phyloP scores from a whole-genome alignment of 306 rosid genomes.

The Vigna radiata region DNA sequence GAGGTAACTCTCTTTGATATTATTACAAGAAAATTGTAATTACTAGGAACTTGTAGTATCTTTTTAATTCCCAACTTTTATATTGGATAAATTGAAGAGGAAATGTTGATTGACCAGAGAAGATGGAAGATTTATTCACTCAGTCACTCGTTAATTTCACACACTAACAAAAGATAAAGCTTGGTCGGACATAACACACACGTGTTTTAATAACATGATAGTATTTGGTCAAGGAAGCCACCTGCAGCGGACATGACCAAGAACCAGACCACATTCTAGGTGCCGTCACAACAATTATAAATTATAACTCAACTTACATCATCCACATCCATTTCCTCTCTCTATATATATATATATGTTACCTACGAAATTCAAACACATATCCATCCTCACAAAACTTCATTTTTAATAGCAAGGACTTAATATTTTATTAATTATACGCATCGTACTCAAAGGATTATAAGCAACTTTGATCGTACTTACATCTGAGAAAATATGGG shows the following conservation, averaged over 20 bases:
- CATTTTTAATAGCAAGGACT: not conserved
- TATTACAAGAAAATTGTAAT: too few relatives aligned
- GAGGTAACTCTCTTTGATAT: not conserved
- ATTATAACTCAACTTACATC: not conserved
- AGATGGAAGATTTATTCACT: not conserved
- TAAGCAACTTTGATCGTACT: too few relatives aligned
- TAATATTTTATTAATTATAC: too few relatives aligned
- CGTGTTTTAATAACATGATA: not conserved
- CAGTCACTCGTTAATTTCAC: conserved; percentile 8
- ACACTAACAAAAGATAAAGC: not conserved
- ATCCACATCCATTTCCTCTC: not conserved
- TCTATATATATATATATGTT: not conserved
- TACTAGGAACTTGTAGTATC: too few relatives aligned
- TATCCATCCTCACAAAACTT: not conserved
- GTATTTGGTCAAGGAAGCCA: conserved; percentile 3
- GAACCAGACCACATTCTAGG: not conserved
- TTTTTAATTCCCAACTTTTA: too few relatives aligned
- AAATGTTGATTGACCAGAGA: too few relatives aligned
- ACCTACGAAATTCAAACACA: not conserved
- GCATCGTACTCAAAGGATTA: not conserved
- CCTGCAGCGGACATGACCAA: not conserved
- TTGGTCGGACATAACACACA: conserved; percentile 2
- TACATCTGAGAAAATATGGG: conserved; percentile 43
- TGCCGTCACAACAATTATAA: not conserved
- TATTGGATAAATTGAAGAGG: too few relatives aligned